Base-by-base conservation (phyloP, 2,329 filamentous ascomycete species). In the Penicillium brasilianum region DNA sequence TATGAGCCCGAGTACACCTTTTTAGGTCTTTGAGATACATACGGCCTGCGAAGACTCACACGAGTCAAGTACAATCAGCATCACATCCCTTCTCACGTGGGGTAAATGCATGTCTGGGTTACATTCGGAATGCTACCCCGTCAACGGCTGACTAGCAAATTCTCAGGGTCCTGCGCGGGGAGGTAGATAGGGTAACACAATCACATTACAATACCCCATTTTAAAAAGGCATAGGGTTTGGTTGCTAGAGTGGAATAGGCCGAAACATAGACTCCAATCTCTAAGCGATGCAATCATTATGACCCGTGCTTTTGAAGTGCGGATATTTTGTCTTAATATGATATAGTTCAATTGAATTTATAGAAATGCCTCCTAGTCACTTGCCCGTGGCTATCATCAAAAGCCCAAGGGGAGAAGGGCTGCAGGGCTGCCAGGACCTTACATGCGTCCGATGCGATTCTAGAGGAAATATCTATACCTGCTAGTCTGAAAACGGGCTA, bases 101-200 rank as follows among this genome's bases (percentile, higher is more conserved):
- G 20, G 13, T n/a, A 4, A 28, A 28, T n/a, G 13, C 16, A 53
- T 37, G 48, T 11, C 36, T 64, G 44, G 65, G 65, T 69, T 69
- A 62, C 65, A 69, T 65, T 69, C 66, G 61, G 65, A 52, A 63
- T 55, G 63, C 66, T 66, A 63, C 44, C 39, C 39, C 56, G 55
- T 59, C 25, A 14, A 30, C 57, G 58, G 46, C 37, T 63, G 64
- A 66, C 55, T 30, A 46, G 57, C 48, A 13, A 49, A 41, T 57
- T 64, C 57, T 52, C 39, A 56, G 44, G 14, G 14, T 30, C 25
- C 25, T 48, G 25, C 16, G 16, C 44, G 16, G 44, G 44, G 44
- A 48, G 25, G 28, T 20, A 14, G n/a, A 30, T 8, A 48, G 16
- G 14, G 44, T 48, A 5, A n/a, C 44, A 48, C 44, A 30, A n/a